Percentiles rank a stretch among this genome's conserved stretches.
Conservation (phyloP, 139 green algal species). For the Diplosphaera chodatii region DNA sequence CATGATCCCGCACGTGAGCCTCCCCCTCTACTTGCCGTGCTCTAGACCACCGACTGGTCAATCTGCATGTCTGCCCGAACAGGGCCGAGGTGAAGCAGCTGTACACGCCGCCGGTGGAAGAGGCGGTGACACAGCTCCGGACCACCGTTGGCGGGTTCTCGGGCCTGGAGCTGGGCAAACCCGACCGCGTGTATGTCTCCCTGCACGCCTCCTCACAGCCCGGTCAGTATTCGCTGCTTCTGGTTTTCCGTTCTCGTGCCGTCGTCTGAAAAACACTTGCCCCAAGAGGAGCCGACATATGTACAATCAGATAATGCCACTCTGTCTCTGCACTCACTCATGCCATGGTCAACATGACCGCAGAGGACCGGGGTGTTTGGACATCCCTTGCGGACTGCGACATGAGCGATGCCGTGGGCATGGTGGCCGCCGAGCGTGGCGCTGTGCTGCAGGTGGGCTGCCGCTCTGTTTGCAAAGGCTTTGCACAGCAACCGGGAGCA, state of each 20-base stretch:
- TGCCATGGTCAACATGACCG: neutral
- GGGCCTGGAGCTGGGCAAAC: neutral
- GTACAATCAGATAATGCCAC: too few species aligned
- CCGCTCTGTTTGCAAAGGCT: too few species aligned
- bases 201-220: neutral
- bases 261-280: too few species aligned
- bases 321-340: too few species aligned
- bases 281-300: too few species aligned
- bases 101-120: neutral
- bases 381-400: constrained; percentile 6
- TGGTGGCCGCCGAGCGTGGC: constrained; percentile 12
- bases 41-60: too few species aligned
- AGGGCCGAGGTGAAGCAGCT: neutral
- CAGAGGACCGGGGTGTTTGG: constrained; percentile 14
- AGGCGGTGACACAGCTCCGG: neutral
- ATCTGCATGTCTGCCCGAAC: neutral
- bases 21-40: too few species aligned
- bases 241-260: too few species aligned
- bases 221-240: neutral
- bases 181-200: neutral
- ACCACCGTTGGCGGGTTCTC: neutral
- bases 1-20: too few species aligned
- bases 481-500: too few species aligned
- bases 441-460: constrained; percentile 16
- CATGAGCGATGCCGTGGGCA: constrained; percentile 9